Conservation (phyloP, 2,329 filamentous ascomycete genomes). For the Penicillium fuscoglaucum region DNA sequence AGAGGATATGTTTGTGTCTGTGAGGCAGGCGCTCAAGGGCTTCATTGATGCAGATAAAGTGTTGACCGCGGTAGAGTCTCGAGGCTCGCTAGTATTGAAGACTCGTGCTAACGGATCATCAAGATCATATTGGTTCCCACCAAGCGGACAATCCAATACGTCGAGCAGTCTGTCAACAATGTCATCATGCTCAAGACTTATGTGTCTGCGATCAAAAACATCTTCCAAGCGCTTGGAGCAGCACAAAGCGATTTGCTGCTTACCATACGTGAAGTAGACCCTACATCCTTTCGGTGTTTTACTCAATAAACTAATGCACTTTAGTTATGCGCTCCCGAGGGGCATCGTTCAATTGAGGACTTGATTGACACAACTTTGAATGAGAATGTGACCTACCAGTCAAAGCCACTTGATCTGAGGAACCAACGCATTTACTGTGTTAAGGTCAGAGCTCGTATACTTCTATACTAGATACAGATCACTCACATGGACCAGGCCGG, state of each 20-base stretch:
- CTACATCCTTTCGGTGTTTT: not conserved
- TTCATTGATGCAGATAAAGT: constrained; percentile 79
- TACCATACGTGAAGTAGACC: constrained; percentile 61
- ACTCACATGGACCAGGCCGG: constrained; percentile 57
- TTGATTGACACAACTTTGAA: constrained; percentile 74
- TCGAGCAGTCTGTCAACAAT: constrained; percentile 81
- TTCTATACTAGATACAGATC: constrained; percentile 14
- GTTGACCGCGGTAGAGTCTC: constrained; percentile 64
- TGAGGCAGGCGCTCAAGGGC: constrained; percentile 70
- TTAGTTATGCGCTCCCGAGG: constrained; percentile 64
- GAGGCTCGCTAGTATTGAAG: not conserved
- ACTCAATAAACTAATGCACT: constrained; percentile 5
- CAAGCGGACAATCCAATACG: constrained; percentile 64
- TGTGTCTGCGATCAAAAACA: constrained; percentile 63
- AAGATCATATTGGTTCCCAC: constrained; percentile 75
- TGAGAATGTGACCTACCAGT: constrained; percentile 75
- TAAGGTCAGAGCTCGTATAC: constrained; percentile 53
- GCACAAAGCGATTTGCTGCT: constrained; percentile 64
- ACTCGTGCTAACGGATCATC: constrained; percentile 15
- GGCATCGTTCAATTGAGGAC: constrained; percentile 60
- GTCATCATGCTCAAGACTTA: constrained; percentile 86
- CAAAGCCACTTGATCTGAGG: constrained; percentile 76
- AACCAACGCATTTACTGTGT: constrained; percentile 92
- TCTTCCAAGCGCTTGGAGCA: constrained; percentile 68
- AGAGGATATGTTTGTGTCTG: constrained; percentile 79